Conservation (phyloP, 139 green algal species). For the Tetraselmis striata region DNA sequence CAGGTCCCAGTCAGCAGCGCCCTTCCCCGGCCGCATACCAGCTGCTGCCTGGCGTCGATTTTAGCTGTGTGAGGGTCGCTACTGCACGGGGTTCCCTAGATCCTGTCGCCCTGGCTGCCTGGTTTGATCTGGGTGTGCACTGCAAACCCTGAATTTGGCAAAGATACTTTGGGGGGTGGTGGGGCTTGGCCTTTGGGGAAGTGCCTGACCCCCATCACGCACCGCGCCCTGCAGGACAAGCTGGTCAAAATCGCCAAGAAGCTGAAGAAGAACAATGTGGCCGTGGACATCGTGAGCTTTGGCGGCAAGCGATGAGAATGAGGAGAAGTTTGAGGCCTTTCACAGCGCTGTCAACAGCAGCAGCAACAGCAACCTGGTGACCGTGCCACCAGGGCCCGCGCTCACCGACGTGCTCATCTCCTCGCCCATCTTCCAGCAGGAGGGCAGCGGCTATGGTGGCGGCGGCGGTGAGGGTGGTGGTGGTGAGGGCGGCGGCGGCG, state of each 20-base stretch:
- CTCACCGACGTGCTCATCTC: slow-evolving; percentile 86
- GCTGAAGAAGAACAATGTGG: slow-evolving; percentile 99
- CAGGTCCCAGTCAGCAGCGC: neutral
- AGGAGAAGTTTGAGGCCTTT: slow-evolving; percentile 91
- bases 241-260: slow-evolving; percentile 97
- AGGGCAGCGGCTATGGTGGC: slow-evolving; percentile 31
- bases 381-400: slow-evolving; percentile 78
- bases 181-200: no score
- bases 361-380: slow-evolving; percentile 89
- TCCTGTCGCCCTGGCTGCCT: neutral
- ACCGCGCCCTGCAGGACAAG: slow-evolving; percentile 44
- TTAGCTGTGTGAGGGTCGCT: no score
- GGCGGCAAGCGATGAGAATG: slow-evolving; percentile 66
- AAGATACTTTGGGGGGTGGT: no score
- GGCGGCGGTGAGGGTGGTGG: slow-evolving; percentile 33
- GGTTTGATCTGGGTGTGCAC: no score
- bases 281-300: slow-evolving; percentile 93
- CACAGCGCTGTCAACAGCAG: slow-evolving; percentile 87
- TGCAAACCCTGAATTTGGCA: no score
- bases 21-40: neutral
- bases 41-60: neutral
- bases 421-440: slow-evolving; percentile 84
- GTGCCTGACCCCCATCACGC: neutral
- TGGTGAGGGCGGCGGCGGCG: slow-evolving; percentile 35
- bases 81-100: no score